These are phyloP conservation scores for Priceomyces haplophilus DNA, from an alignment of 805 yeast species.

Conservation along the genomic window DNA sequence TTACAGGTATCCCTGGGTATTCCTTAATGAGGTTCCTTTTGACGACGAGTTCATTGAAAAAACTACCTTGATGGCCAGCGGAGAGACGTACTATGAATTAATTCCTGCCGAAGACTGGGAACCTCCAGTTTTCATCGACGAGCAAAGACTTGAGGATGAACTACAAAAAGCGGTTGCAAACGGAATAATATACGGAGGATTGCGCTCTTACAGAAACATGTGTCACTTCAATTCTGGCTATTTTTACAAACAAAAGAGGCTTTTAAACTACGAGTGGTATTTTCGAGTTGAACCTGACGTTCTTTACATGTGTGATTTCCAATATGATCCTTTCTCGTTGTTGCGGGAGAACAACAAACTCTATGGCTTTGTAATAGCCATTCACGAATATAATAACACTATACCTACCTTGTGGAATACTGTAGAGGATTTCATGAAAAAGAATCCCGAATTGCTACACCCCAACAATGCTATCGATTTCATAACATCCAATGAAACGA, in stretches of 20 bases:
- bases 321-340: slow-evolving; percentile 50
- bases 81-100: slow-evolving; percentile 38
- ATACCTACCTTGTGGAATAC: slow-evolving; percentile 52
- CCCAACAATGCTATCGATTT: slow-evolving; percentile 46
- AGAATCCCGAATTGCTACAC: slow-evolving; percentile 45
- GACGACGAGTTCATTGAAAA: slow-evolving; percentile 38
- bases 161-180: slow-evolving; percentile 17
- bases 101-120: slow-evolving; percentile 42
- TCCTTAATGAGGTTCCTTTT: slow-evolving; percentile 43
- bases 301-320: slow-evolving; percentile 53
- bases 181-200: slow-evolving; percentile 45
- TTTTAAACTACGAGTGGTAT: slow-evolving; percentile 50
- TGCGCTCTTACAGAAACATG: slow-evolving; percentile 56
- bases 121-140: slow-evolving; percentile 35
- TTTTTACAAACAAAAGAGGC: slow-evolving; percentile 46
- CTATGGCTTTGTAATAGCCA: slow-evolving; percentile 51
- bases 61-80: slow-evolving; percentile 45
- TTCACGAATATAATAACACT: slow-evolving; percentile 51
- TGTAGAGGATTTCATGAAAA: slow-evolving; percentile 43
- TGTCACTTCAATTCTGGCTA: slow-evolving; percentile 74
- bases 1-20: slow-evolving; percentile 44
- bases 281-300: slow-evolving; percentile 64
- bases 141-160: slow-evolving; percentile 22
- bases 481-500: slow-evolving; percentile 42
- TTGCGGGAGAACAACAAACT: slow-evolving; percentile 41